Evolutionary conservation across 2,329 filamentous ascomycete genomes (phyloP), one percentile per base, ranked within the genome.

Genomic region (Cercospora zeina): DNA sequence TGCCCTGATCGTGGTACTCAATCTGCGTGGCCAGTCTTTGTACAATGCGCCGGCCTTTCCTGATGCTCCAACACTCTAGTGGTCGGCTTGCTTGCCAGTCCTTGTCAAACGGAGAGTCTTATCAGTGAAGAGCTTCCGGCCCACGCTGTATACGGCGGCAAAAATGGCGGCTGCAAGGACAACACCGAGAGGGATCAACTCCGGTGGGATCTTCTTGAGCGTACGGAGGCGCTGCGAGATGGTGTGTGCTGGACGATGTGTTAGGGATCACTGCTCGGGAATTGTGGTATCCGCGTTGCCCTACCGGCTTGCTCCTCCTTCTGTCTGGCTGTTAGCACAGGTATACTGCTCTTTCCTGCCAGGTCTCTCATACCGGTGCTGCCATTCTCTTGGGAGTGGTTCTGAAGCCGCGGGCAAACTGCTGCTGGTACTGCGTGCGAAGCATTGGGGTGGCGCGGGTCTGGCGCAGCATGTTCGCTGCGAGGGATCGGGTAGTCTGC

Each of bases 161-260:
- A 82, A 79, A 69, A 97, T 77, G 74, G 93, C 86, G 73, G 86
- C 79, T 71, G 82, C 86, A 74, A 97, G 88, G 79, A 97, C 95
- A 71, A 95, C 81, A 78, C 93, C 93, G 72, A 99, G 89, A 75
- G 95, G 95, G 72, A 93, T 87, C 85, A 99, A 85, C 85, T 99
- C 95, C 71, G 91, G 87, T 71, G 95, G 95, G 75, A 97, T 89
- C 81, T 88, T 87, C 85, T 89, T 93, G 75, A 97, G 84, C 77
- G 87, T 89, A 77, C 93, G 90, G 73, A 99, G 84, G 77, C 93
- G 91, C 83, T 97, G 95, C 70, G 93, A 96, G 79, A 97, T 87
- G 73, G 93, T 97, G 83, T 97, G 95, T 77, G 91, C 95, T 99
- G 71, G 54, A 9, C 62, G 49, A 58, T 39, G n/a, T 54, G 58